Conservation (phyloP, 2,329 filamentous ascomycete genomes). For the Xylariaceae sp. region DNA sequence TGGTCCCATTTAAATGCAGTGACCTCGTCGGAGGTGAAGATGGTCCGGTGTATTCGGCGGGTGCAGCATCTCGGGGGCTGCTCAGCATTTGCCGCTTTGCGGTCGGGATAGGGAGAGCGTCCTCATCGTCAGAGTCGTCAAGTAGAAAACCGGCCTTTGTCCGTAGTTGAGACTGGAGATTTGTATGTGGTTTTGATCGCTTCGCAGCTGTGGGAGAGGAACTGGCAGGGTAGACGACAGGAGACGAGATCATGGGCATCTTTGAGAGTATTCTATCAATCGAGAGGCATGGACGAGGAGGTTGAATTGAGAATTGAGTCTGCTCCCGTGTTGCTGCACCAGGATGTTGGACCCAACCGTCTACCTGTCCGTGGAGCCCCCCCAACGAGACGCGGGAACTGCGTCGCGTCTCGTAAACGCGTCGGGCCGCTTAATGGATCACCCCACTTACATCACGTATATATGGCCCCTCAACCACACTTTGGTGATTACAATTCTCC, state of each 20-base stretch:
- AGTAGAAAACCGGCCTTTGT: constrained; percentile 41
- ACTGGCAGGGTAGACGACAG: constrained; percentile 51
- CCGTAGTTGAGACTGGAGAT: constrained; percentile 31
- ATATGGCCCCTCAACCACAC: too few relatives aligned
- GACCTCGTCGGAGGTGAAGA: constrained; percentile 20
- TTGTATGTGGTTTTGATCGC: constrained; percentile 33
- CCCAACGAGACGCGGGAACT: too few relatives aligned
- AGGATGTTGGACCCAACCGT: too few relatives aligned
- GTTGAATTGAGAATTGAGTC: too few relatives aligned
- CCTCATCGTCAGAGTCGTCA: constrained; percentile 39
- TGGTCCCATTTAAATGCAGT: constrained; percentile 7
- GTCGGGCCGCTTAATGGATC: too few relatives aligned
- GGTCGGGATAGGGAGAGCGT: constrained; percentile 30
- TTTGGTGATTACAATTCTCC: too few relatives aligned
- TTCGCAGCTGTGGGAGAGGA: constrained; percentile 39
- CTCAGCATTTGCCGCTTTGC: constrained; percentile 43
- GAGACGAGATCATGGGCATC: constrained; percentile 60
- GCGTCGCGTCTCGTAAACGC: too few relatives aligned
- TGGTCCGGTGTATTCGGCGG: constrained; percentile 20
- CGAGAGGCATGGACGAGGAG: too few relatives aligned
- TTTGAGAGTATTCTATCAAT: constrained; percentile 13
- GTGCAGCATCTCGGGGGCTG: constrained; percentile 21
- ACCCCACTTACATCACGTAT: too few relatives aligned
- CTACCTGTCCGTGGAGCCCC: too few relatives aligned
- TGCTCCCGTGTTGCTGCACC: too few relatives aligned